Evolutionary conservation across 495 filamentous ascomycete species (phyloP).

Genomic region (Annulohypoxylon moriforme): DNA sequence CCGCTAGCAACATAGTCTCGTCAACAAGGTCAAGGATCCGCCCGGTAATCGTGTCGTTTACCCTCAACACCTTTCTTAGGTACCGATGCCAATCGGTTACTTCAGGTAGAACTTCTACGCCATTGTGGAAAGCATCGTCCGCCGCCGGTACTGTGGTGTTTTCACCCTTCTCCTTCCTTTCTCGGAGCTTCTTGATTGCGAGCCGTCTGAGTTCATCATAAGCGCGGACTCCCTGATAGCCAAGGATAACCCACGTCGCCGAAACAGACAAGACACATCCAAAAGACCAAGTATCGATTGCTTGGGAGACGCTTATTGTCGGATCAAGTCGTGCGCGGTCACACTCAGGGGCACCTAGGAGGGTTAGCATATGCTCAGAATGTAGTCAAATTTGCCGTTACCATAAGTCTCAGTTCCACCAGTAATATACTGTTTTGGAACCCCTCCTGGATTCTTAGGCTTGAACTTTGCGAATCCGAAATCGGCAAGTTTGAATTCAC

Average conservation of each 20-base stretch:
- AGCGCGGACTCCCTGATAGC: constrained; percentile 36
- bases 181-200: constrained; percentile 15
- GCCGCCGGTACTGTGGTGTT: constrained; percentile 9
- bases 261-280: constrained; percentile 57
- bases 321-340: constrained; percentile 28
- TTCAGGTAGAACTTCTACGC: constrained; percentile 15
- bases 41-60: constrained; percentile 13
- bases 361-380: not conserved
- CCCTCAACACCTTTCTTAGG: constrained; percentile 3
- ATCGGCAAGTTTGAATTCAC: constrained; percentile 56
- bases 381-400: constrained; percentile 18
- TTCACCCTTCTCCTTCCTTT: not conserved
- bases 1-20: constrained; percentile 6
- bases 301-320: constrained; percentile 41
- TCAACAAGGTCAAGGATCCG: constrained; percentile 25
- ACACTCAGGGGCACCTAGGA: constrained; percentile 28
- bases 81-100: constrained; percentile 13
- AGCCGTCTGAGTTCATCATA: constrained; percentile 10
- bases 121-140: constrained; percentile 26
- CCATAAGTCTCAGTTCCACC: constrained; percentile 56
- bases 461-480: constrained; percentile 55
- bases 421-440: constrained; percentile 22
- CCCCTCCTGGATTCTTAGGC: constrained; percentile 19
- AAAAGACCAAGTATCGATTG: constrained; percentile 57
- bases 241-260: constrained; percentile 56